A percentile compares a stretch with the other conserved stretches of the same genome.
Evolutionary conservation across 257 asterid species (phyloP).

Genomic region (Anisodus tanguticus): DNA sequence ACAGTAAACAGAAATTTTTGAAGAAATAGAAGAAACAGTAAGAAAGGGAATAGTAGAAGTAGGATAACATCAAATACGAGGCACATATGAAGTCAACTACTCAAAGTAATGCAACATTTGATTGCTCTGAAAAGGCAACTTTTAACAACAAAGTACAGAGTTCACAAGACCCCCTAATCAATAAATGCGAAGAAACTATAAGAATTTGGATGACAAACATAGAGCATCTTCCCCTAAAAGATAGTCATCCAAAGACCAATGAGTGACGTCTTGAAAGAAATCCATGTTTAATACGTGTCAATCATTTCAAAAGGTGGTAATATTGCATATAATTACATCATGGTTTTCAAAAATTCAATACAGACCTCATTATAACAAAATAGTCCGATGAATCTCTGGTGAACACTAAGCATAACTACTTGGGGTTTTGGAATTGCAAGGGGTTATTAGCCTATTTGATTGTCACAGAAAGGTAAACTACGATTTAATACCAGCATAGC

Average conservation of each 20-base stretch:
- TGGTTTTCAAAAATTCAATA: background rate
- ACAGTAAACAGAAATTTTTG: background rate
- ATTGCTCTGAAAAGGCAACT: background rate
- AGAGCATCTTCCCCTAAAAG: background rate
- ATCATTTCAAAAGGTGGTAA: background rate
- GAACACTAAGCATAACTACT: background rate
- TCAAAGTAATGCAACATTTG: background rate
- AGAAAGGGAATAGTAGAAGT: background rate
- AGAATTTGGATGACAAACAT: background rate
- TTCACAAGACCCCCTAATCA: background rate
- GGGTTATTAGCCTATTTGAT: background rate
- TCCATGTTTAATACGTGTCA: background rate
- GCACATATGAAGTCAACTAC: background rate
- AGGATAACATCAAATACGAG: background rate
- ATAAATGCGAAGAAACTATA: background rate
- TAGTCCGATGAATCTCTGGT: background rate
- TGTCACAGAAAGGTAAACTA: background rate
- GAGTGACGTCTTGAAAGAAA: background rate
- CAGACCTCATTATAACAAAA: background rate
- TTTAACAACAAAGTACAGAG: constrained; percentile 4
- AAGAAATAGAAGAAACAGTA: background rate
- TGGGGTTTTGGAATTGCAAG: background rate
- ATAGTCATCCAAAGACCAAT: background rate
- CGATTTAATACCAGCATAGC: background rate
- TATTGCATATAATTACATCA: background rate